A percentile compares a stretch with the other conserved stretches of the same genome.
Conservation (phyloP, 768 basidiomycete genomes). For the Lactarius hatsudake region DNA sequence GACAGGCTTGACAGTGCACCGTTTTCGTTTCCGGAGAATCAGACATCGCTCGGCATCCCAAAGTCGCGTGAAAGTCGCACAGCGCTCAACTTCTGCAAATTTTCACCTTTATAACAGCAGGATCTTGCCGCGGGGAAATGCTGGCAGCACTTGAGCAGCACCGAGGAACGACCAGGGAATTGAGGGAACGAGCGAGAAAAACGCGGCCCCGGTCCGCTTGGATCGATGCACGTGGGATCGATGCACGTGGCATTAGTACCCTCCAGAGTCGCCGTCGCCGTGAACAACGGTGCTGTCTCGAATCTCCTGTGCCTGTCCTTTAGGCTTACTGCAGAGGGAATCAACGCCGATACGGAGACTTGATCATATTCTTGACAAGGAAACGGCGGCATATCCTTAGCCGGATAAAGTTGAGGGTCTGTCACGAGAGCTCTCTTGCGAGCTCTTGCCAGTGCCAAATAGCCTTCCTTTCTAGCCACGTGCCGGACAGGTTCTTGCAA, state of each 20-base stretch:
- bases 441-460: neutral
- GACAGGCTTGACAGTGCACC: neutral
- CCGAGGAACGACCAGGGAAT: neutral
- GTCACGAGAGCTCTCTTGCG: no score
- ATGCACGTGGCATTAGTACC: neutral
- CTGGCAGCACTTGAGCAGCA: neutral
- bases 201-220: neutral
- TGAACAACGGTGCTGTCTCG: neutral
- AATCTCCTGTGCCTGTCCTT: neutral
- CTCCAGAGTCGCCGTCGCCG: neutral
- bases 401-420: neutral
- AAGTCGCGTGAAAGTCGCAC: neutral
- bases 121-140: neutral
- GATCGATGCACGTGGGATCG: neutral
- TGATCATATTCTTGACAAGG: neutral
- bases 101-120: neutral
- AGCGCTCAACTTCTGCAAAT: no score
- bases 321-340: neutral
- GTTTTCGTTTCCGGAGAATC: slow-evolving; percentile 7
- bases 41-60: neutral
- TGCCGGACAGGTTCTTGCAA: neutral
- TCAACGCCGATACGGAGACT: neutral
- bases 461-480: neutral
- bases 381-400: neutral
- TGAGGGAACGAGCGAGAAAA: no score